A percentile compares a stretch with the other conserved stretches of the same genome.
These are phyloP conservation scores for Dacryopinax primogenitus DNA, from an alignment of 768 basidiomycete genomes.

Conservation along the genomic window DNA sequence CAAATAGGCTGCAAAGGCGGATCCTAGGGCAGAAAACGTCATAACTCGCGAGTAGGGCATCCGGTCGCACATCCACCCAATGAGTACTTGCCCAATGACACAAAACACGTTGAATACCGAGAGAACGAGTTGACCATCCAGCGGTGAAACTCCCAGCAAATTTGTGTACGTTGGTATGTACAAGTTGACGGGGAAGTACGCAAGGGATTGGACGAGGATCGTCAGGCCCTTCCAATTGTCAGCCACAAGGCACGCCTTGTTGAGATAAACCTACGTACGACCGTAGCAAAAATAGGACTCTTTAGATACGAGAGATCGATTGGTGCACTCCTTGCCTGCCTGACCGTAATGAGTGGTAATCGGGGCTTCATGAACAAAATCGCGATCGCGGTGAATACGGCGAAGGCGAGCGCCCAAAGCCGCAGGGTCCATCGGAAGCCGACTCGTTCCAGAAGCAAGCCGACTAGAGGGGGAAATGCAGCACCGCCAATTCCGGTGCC, in stretches of 20 bases:
- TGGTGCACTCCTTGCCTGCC: background rate
- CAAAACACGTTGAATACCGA: conserved; percentile 3
- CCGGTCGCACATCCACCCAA: conserved; percentile 8
- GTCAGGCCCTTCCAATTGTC: background rate
- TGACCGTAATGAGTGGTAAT: background rate
- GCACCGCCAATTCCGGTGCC: conserved; percentile 2
- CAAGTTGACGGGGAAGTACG: conserved; percentile 10
- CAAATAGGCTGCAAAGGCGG: background rate
- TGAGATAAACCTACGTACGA: background rate
- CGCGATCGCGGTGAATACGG: conserved; percentile 3
- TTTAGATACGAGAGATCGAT: conserved; percentile 6
- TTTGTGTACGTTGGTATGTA: conserved; percentile 6
- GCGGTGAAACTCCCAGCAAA: background rate
- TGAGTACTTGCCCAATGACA: conserved; percentile 8
- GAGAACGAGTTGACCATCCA: conserved; percentile 6
- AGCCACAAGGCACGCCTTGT: background rate
- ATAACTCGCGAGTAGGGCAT: conserved; percentile 5
- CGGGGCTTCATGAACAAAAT: conserved; percentile 8
- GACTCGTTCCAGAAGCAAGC: background rate
- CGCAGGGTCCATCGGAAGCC: conserved; percentile 13
- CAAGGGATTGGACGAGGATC: conserved; percentile 6
- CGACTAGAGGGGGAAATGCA: background rate
- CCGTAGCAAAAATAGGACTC: conserved; percentile 1
- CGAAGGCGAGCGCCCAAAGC: conserved; percentile 4
- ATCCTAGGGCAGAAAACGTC: background rate